Evolutionary conservation across 768 basidiomycete species (phyloP), one percentile per base, ranked within the genome.

Genomic region (Lactarius deliciosus): DNA sequence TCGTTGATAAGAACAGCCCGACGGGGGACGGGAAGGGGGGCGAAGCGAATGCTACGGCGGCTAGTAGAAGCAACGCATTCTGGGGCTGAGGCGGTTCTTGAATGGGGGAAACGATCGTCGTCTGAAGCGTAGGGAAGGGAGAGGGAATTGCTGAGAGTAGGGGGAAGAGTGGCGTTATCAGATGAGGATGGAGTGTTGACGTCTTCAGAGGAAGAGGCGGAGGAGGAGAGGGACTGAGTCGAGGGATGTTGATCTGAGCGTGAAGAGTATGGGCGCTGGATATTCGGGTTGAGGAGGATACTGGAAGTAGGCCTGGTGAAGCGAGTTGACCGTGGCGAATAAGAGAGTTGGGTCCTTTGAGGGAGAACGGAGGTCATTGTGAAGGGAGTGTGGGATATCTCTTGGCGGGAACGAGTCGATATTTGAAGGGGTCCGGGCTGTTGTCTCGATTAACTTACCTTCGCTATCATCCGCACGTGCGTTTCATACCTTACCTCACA

Each of bases 1-100:
- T 80, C 80, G 30, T 74, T 75, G 66, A 79, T 73, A 69, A 79
- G 69, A 67, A 81, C 79, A 60, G 83, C 81, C 60, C 85, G 81
- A 28, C 85, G 81, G 1, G 91, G 90, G 71, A 91, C 89, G 1
- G 94, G 94, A 20, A 95, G 83, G 1, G 94, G 94, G 0, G 94
- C 93, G 69, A 95, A 95, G 67, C 90, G 85, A 66, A 95, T 94
- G 57, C 78, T 77, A 38, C 75, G 74, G 47, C 58, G 60, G 10
- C 72, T 68, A 53, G 22, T 53, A 5, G 64, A 59, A 41, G 47
- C 28, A 45, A 36, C 13, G 28, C 18, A 61, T 25, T 65, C 64
- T 3, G 54, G 54, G 2, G 54, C 45, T 2, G 64, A 65, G 22
- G 38, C 47, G 25, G 45, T 57, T 61, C 55, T 68, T 41, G 56